Conservation (phyloP, 257 asterid species). For the Capsicum chinense region DNA sequence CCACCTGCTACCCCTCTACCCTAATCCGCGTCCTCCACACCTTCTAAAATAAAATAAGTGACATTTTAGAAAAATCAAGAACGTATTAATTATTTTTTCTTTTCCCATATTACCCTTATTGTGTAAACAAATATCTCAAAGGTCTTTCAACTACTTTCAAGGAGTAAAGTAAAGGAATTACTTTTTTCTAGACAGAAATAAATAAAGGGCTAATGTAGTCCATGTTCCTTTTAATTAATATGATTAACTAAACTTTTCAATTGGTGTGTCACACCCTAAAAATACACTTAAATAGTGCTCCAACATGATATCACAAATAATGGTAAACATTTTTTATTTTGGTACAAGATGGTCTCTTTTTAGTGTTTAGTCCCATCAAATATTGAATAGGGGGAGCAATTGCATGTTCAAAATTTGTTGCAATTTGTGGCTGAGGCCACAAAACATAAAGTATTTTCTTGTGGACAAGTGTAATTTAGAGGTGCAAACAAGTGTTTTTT, state of each 20-base stretch:
- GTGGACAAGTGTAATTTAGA: conserved; percentile 27
- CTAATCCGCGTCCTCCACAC: no score
- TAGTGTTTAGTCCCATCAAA: conserved; percentile 26
- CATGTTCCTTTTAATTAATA: not conserved
- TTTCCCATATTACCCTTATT: not conserved
- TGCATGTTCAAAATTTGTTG: conserved; percentile 22
- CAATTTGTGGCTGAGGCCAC: conserved; percentile 16
- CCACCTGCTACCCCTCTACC: no score
- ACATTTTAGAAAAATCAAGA: not conserved
- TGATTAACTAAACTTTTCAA: not conserved
- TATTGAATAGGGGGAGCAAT: conserved; percentile 14
- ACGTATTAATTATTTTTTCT: not conserved
- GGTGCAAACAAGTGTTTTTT: conserved; percentile 32
- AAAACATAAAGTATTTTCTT: conserved; percentile 17
- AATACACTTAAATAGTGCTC: not conserved
- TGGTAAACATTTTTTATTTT: not conserved
- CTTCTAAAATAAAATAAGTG: not conserved
- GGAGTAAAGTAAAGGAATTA: not conserved
- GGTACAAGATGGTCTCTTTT: not conserved
- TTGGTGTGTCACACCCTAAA: not conserved
- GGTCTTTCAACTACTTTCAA: not conserved
- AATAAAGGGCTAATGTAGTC: not conserved
- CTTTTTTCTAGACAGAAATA: not conserved
- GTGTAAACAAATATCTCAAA: not conserved
- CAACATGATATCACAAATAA: not conserved